Percentiles rank a stretch among this genome's conserved stretches.
These are phyloP conservation scores for Edaphochlamys debaryana DNA, from an alignment of 139 green algal species.

Conservation along the genomic window DNA sequence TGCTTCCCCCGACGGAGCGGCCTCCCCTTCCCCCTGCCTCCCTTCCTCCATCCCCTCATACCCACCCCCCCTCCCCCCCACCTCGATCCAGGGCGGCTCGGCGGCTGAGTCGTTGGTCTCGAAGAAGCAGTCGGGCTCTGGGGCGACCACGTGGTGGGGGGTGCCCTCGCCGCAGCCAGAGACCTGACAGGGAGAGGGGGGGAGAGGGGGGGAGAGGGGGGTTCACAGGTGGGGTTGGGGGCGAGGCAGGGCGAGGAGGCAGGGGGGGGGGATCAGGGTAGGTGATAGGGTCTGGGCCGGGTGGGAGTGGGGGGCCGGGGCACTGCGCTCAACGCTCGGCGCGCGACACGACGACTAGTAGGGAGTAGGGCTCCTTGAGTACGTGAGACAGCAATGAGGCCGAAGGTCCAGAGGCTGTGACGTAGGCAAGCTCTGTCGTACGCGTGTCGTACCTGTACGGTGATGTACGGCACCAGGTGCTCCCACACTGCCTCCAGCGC, in stretches of 20 bases:
- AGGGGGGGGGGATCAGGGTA: background rate
- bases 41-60: background rate
- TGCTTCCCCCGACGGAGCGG: too few species aligned
- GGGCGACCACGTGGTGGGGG: constrained; percentile 20
- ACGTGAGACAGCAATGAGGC: too few species aligned
- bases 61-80: background rate
- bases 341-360: too few species aligned
- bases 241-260: background rate
- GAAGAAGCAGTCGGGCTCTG: constrained; percentile 44
- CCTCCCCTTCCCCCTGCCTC: too few species aligned
- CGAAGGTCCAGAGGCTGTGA: too few species aligned
- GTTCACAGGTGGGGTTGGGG: too few species aligned
- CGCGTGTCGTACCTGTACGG: too few species aligned
- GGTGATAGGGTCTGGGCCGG: too few species aligned
- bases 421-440: too few species aligned
- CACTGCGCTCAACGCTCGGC: too few species aligned
- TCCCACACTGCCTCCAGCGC: constrained; percentile 43
- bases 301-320: too few species aligned
- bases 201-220: background rate
- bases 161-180: constrained; percentile 47
- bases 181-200: background rate
- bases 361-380: too few species aligned
- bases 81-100: constrained; percentile 22
- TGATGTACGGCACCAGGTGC: constrained; percentile 26
- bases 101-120: constrained; percentile 39